Evolutionary conservation across 345 rosid species (phyloP).

Genomic region (Populus deltoides): DNA sequence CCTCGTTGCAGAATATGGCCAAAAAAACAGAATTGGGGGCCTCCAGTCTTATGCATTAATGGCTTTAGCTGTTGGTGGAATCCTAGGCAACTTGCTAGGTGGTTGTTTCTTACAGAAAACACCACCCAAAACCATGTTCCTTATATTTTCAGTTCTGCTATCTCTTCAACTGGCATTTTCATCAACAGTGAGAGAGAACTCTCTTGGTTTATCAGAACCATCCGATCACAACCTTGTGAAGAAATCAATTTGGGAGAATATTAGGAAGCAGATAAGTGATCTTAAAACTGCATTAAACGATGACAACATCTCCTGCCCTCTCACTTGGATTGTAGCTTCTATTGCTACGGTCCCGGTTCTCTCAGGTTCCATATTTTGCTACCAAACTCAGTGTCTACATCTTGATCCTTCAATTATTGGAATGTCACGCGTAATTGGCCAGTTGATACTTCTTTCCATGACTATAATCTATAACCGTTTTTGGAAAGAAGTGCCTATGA

Average conservation of each 20-base stretch:
- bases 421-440: constrained; percentile 78
- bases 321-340: constrained; percentile 69
- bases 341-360: constrained; percentile 64
- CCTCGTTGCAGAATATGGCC: constrained; percentile 82
- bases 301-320: constrained; percentile 52
- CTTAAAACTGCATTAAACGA: constrained; percentile 53
- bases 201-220: constrained; percentile 49
- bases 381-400: constrained; percentile 73
- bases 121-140: constrained; percentile 53
- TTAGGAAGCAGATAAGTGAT: constrained; percentile 49
- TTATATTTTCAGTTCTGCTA: constrained; percentile 47
- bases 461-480: constrained; percentile 56
- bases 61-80: constrained; percentile 83
- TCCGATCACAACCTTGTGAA: constrained; percentile 18
- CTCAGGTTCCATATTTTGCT: constrained; percentile 79
- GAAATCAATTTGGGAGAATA: constrained; percentile 38
- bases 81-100: constrained; percentile 75
- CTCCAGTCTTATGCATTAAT: constrained; percentile 85
- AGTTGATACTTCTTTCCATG: constrained; percentile 58
- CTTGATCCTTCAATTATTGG: constrained; percentile 72
- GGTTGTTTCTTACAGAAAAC: constrained; percentile 54
- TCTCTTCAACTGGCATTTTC: constrained; percentile 59
- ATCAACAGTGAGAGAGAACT: constrained; percentile 43
- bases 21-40: constrained; percentile 44
- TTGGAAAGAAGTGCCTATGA: constrained; percentile 65